Percentiles rank a stretch among this genome's conserved stretches.
Evolutionary conservation across 1,139 yeast genomes (phyloP).

Genomic region (Taiozyma onychis): DNA sequence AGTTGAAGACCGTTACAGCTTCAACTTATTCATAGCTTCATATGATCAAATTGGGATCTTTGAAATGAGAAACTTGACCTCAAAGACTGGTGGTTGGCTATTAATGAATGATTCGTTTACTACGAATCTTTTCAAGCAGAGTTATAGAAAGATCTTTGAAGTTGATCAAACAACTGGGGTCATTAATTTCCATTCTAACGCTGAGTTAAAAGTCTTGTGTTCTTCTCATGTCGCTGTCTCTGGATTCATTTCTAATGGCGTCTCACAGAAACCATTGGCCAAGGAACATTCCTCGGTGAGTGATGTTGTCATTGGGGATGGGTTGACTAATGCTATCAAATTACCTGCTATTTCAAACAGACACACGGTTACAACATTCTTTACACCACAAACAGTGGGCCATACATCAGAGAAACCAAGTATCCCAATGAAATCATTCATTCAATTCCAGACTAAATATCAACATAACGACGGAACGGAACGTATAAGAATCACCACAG

Average conservation of each 20-base stretch:
- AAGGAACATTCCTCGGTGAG: constrained; percentile 43
- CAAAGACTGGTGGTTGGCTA: constrained; percentile 56
- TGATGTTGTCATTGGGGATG: constrained; percentile 58
- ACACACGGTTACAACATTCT: constrained; percentile 52
- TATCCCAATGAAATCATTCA: constrained; percentile 24
- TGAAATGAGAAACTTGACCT: constrained; percentile 58
- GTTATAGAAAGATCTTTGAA: constrained; percentile 47
- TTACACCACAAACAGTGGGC: constrained; percentile 52
- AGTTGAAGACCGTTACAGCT: constrained; percentile 34
- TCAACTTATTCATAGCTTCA: constrained; percentile 61
- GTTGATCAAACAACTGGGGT: constrained; percentile 47
- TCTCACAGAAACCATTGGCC: not conserved
- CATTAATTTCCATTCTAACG: constrained; percentile 51
- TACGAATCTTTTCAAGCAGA: constrained; percentile 58
- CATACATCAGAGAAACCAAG: constrained; percentile 8
- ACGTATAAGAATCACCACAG: constrained; percentile 54
- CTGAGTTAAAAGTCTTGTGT: constrained; percentile 49
- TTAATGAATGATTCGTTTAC: constrained; percentile 60
- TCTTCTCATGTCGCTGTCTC: constrained; percentile 53
- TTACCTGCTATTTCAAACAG: constrained; percentile 49
- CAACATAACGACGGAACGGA: constrained; percentile 55
- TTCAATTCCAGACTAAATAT: constrained; percentile 57
- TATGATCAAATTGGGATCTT: constrained; percentile 65
- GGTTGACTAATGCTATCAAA: constrained; percentile 52
- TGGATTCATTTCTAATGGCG: constrained; percentile 57